Evolutionary conservation across 2,329 filamentous ascomycete species (phyloP).

Genomic region (Fusarium protoensiforme): DNA sequence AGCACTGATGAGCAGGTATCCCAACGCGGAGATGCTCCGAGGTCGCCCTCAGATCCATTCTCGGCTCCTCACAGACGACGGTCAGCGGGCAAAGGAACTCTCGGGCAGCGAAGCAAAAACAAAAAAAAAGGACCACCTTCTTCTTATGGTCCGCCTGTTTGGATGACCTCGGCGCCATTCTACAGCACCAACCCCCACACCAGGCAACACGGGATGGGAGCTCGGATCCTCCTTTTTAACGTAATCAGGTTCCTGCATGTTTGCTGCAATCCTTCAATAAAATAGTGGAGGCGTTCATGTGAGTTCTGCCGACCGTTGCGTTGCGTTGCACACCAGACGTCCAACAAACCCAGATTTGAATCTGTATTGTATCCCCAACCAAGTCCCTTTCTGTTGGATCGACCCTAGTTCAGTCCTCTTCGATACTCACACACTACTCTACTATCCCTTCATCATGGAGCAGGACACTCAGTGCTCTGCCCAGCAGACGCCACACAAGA

Average conservation of each 20-base stretch:
- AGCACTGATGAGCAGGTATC: slow-evolving; percentile 9
- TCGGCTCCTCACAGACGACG: not conserved
- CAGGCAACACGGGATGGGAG: slow-evolving; percentile 1
- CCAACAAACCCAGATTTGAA: slow-evolving; percentile 4
- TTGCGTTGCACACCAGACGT: not conserved
- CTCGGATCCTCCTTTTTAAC: slow-evolving; percentile 23
- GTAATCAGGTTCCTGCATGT: slow-evolving; percentile 36
- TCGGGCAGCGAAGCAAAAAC: not conserved
- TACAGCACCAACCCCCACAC: slow-evolving; percentile 24
- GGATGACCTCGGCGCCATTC: not conserved
- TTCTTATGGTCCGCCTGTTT: not conserved
- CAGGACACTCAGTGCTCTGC: slow-evolving; percentile 15
- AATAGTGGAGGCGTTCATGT: slow-evolving; percentile 37
- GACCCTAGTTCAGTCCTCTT: not conserved
- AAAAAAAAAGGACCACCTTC: not conserved
- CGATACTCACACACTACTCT: not conserved
- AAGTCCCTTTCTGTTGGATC: not conserved
- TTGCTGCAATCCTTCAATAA: slow-evolving; percentile 12
- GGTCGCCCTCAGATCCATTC: slow-evolving; percentile 14
- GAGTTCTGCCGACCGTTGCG: not conserved
- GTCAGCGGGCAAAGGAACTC: slow-evolving; percentile 1
- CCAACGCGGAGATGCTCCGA: slow-evolving; percentile 28
- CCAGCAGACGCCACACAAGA: slow-evolving; percentile 13
- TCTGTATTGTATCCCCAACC: slow-evolving; percentile 19
- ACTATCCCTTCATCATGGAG: slow-evolving; percentile 18